Evolutionary conservation across 2,329 filamentous ascomycete genomes (phyloP).

Genomic region (Cladosporium austrohemisphaericum): DNA sequence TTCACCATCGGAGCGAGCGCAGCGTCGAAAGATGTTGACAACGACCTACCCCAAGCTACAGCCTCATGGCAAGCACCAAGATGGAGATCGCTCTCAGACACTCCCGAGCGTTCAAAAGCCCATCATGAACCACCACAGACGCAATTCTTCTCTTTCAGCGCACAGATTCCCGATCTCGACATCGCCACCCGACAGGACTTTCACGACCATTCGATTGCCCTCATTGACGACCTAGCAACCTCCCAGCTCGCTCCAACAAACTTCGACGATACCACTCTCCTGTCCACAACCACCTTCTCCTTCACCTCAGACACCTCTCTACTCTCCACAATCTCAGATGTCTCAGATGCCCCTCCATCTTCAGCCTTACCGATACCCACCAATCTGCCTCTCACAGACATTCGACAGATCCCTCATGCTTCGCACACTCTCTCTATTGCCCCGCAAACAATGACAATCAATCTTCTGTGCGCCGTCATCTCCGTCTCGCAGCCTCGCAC

Average conservation of each 20-base stretch:
- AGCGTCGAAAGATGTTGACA: no score
- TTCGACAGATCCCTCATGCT: conserved; percentile 68
- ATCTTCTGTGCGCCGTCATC: conserved; percentile 76
- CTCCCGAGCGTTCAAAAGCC: neutral
- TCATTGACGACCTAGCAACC: conserved; percentile 63
- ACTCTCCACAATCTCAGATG: conserved; percentile 17
- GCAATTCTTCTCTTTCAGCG: conserved; percentile 29
- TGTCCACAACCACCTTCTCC: conserved; percentile 33
- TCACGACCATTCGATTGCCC: conserved; percentile 71
- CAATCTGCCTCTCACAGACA: conserved; percentile 51
- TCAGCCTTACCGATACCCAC: neutral
- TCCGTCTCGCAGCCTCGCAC: conserved; percentile 64
- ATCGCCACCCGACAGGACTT: conserved; percentile 52
- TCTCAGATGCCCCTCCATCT: conserved; percentile 9
- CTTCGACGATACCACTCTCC: conserved; percentile 33
- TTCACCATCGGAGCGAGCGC: neutral
- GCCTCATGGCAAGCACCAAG: conserved; percentile 20
- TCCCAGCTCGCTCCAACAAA: conserved; percentile 50
- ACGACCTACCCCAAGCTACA: conserved; percentile 33
- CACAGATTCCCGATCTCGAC: conserved; percentile 12
- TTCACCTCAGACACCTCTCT: conserved; percentile 28
- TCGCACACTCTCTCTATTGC: conserved; percentile 61
- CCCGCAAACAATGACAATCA: conserved; percentile 78
- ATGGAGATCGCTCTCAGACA: conserved; percentile 26
- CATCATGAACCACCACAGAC: conserved; percentile 11